Evolutionary conservation across 208 protist species (phyloP).

Genomic region (Angomonas deanei): DNA sequence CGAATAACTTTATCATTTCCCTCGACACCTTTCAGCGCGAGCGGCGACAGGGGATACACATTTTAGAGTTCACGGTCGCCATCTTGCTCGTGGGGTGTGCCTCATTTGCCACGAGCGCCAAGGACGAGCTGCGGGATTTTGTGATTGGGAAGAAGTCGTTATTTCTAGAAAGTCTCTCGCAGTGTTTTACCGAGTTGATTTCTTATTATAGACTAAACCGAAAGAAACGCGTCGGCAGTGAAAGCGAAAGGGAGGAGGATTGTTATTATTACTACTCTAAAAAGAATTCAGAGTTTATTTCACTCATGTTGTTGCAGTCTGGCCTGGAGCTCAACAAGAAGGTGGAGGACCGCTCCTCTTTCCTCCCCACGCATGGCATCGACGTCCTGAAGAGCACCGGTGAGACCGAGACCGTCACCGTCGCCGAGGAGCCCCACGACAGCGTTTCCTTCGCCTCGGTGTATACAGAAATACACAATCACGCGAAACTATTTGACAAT

Average conservation of each 20-base stretch:
- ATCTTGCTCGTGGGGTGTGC: not conserved
- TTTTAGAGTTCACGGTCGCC: not conserved
- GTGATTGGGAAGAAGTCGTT: slow-evolving; percentile 50
- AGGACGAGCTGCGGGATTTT: not conserved
- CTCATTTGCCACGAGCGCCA: not conserved
- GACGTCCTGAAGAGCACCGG: not conserved
- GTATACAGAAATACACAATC: slow-evolving; percentile 63
- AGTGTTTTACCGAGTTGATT: slow-evolving; percentile 80
- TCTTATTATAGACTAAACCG: slow-evolving; percentile 67
- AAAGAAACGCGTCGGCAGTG: slow-evolving; percentile 13
- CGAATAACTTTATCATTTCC: not conserved
- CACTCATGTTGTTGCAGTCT: slow-evolving; percentile 70
- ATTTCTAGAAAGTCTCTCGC: slow-evolving; percentile 81
- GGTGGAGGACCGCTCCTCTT: slow-evolving; percentile 65
- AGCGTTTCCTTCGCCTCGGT: slow-evolving; percentile 73
- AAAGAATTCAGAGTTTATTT: slow-evolving; percentile 67
- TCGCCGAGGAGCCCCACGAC: slow-evolving; percentile 34
- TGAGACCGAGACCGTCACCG: not conserved
- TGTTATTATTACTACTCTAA: not conserved
- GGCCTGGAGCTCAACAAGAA: slow-evolving; percentile 74
- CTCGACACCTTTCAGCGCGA: not conserved
- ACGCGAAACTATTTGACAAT: slow-evolving; percentile 54
- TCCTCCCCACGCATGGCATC: slow-evolving; percentile 6
- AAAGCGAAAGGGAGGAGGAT: not conserved
- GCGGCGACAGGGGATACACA: not conserved